Conservation (phyloP, 306 rosid genomes). For the cucumber (Cucumis sativus) region Cucumber_9930_V3 NC_026657.2:11578001-11578500, state of each 20-base stretch:
- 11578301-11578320: background rate
- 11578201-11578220: slow-evolving; percentile 31
- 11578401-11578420: slow-evolving; percentile 32
- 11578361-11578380: background rate
- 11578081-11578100: background rate
- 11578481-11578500: slow-evolving; percentile 59
- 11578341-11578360: background rate
- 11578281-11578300: slow-evolving; percentile 13
- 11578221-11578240: slow-evolving; percentile 34
- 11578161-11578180: slow-evolving; percentile 36
- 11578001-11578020: background rate
- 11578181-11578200: slow-evolving; percentile 49
- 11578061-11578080: background rate
- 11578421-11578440: slow-evolving; percentile 36
- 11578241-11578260: slow-evolving; percentile 28
- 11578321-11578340: background rate
- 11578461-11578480: slow-evolving; percentile 47
- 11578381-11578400: slow-evolving; percentile 23
- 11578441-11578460: slow-evolving; percentile 21
- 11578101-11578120: background rate
- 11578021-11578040: background rate
- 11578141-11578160: slow-evolving; percentile 21
- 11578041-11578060: background rate
- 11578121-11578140: background rate
- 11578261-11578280: slow-evolving; percentile 35